These are phyloP conservation scores for Aspergillus sojae DNA, from an alignment of 2,329 filamentous ascomycete species.

Conservation along the genomic window DNA sequence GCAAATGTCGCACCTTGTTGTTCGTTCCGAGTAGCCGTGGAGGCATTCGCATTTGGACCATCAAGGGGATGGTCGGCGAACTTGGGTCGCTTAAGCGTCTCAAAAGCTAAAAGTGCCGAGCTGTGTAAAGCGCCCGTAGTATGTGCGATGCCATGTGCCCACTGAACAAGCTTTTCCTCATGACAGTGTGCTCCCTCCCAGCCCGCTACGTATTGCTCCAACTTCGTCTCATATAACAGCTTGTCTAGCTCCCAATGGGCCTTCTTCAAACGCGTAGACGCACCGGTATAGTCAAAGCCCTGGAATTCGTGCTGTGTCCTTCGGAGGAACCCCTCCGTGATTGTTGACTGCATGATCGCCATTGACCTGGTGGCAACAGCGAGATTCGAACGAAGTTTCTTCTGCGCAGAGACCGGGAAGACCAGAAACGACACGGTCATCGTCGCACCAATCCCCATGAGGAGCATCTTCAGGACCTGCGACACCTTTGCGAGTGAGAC, in stretches of 20 bases:
- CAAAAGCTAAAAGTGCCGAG: slow-evolving; percentile 86
- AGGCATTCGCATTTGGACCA: neutral
- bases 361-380: slow-evolving; percentile 73
- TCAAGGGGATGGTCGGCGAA: slow-evolving; percentile 8
- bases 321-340: slow-evolving; percentile 81
- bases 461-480: slow-evolving; percentile 79
- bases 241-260: slow-evolving; percentile 72
- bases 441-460: slow-evolving; percentile 72
- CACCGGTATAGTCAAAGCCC: slow-evolving; percentile 65
- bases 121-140: slow-evolving; percentile 88
- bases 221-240: slow-evolving; percentile 80
- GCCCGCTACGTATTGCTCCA: slow-evolving; percentile 82
- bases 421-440: slow-evolving; percentile 76
- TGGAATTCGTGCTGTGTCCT: slow-evolving; percentile 78
- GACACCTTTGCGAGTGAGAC: slow-evolving; percentile 81
- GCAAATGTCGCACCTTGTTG: slow-evolving; percentile 12
- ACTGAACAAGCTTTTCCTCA: slow-evolving; percentile 78
- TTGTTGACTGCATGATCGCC: slow-evolving; percentile 77
- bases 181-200: slow-evolving; percentile 76
- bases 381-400: slow-evolving; percentile 72
- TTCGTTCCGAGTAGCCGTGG: slow-evolving; percentile 15
- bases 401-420: slow-evolving; percentile 76
- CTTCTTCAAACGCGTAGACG: slow-evolving; percentile 65
- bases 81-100: slow-evolving; percentile 69
- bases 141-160: slow-evolving; percentile 81